Evolutionary conservation across 331 rosid genomes (phyloP).

Genomic region (Malus hybrid): DNA sequence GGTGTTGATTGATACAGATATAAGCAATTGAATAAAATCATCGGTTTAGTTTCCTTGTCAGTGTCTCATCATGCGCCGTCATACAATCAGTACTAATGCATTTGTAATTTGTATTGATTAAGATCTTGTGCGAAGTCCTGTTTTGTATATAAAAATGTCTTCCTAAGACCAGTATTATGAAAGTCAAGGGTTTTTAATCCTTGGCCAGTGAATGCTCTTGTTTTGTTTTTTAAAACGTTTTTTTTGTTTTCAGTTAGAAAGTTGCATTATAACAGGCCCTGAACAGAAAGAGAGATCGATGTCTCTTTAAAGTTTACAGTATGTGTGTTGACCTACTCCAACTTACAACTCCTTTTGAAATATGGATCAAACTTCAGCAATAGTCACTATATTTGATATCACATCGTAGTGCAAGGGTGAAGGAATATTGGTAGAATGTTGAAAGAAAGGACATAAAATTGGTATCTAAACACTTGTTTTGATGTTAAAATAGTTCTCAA

Average conservation of each 20-base stretch:
- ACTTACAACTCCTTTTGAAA: neutral
- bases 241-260: neutral
- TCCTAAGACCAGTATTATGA: neutral
- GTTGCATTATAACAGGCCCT: neutral
- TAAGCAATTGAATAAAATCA: neutral
- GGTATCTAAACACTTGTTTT: neutral
- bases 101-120: neutral
- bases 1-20: neutral
- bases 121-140: neutral
- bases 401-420: neutral
- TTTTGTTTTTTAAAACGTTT: neutral
- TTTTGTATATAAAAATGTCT: neutral
- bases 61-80: neutral
- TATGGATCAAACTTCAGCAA: neutral
- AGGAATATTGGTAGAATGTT: neutral
- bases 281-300: neutral
- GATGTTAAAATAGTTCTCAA: neutral
- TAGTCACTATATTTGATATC: neutral
- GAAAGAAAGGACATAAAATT: neutral
- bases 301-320: neutral
- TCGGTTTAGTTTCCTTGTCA: neutral
- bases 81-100: neutral
- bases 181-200: neutral
- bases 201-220: neutral
- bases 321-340: neutral